These are phyloP conservation scores for Leucocoprinus birnbaumii DNA, from an alignment of 768 basidiomycete species.

Conservation along the genomic window DNA sequence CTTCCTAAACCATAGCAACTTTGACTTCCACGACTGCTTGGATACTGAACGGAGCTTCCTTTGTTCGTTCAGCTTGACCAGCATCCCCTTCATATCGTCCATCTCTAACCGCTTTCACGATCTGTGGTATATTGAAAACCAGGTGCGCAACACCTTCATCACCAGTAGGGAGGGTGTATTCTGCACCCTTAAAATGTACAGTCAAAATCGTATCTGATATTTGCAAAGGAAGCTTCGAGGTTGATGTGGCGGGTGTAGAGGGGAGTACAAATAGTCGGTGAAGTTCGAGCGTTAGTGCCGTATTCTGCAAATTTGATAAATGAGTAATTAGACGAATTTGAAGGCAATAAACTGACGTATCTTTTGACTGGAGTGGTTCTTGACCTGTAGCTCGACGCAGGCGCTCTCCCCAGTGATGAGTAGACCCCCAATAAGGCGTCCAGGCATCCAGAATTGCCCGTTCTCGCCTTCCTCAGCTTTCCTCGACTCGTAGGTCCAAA, in stretches of 20 bases:
- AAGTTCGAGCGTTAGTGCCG: slow-evolving; percentile 59
- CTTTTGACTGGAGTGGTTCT: slow-evolving; percentile 81
- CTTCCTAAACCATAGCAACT: slow-evolving; percentile 53
- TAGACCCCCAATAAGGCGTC: slow-evolving; percentile 57
- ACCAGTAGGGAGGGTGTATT: slow-evolving; percentile 72
- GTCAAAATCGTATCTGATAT: slow-evolving; percentile 66
- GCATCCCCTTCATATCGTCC: slow-evolving; percentile 54
- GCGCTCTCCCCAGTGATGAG: slow-evolving; percentile 67
- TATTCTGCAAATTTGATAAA: slow-evolving; percentile 46
- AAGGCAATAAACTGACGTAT: slow-evolving; percentile 30
- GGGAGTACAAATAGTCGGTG: slow-evolving; percentile 60
- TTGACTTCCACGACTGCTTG: slow-evolving; percentile 57
- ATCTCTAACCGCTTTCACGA: slow-evolving; percentile 62
- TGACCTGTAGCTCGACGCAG: slow-evolving; percentile 74
- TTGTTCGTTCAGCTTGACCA: slow-evolving; percentile 26
- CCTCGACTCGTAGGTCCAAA: slow-evolving; percentile 10
- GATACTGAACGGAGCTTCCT: slow-evolving; percentile 67
- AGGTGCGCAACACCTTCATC: slow-evolving; percentile 77
- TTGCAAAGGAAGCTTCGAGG: slow-evolving; percentile 47
- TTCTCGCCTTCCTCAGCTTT: slow-evolving; percentile 66
- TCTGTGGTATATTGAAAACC: slow-evolving; percentile 74
- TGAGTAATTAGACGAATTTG: slow-evolving; percentile 5
- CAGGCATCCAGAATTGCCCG: slow-evolving; percentile 80
- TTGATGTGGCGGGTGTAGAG: slow-evolving; percentile 21
- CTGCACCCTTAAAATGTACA: slow-evolving; percentile 70